These are phyloP conservation scores for Guyanaporus albipodus DNA, from an alignment of 768 basidiomycete species.

Conservation along the genomic window DNA sequence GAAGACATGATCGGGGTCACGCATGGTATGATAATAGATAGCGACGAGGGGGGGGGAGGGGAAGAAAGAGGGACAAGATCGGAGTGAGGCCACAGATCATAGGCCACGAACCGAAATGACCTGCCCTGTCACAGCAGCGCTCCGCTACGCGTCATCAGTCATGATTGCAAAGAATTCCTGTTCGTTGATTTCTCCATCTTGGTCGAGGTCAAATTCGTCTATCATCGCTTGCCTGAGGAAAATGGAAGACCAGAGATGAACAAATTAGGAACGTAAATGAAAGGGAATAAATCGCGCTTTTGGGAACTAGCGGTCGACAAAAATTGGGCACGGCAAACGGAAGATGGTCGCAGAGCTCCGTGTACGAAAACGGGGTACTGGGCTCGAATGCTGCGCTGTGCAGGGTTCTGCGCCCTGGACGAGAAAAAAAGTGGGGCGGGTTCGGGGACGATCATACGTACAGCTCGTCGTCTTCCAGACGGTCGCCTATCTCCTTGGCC, in stretches of 20 bases:
- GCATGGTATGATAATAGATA: conserved; percentile 21
- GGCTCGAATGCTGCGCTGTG: conserved; percentile 25
- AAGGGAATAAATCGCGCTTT: conserved; percentile 11
- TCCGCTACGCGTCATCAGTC: conserved; percentile 79
- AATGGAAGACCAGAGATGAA: conserved; percentile 29
- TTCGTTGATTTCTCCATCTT: conserved; percentile 96
- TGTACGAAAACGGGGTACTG: conserved; percentile 28
- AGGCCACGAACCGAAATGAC: neutral
- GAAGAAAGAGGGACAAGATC: no score
- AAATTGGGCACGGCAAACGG: conserved; percentile 14
- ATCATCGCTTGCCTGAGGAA: conserved; percentile 94
- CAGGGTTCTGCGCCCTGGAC: conserved; percentile 17
- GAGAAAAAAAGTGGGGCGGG: conserved; percentile 9
- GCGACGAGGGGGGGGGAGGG: conserved; percentile 6
- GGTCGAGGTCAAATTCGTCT: conserved; percentile 98
- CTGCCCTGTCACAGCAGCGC: no score
- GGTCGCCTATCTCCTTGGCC: conserved; percentile 95
- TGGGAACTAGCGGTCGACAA: conserved; percentile 26
- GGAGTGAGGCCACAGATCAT: no score
- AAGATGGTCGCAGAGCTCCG: conserved; percentile 18
- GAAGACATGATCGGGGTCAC: conserved; percentile 18
- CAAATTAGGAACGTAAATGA: conserved; percentile 25
- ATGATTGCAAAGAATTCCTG: conserved; percentile 97
- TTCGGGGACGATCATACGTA: conserved; percentile 42
- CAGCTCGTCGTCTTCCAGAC: conserved; percentile 95